Base-by-base conservation (phyloP, 257 asterid species). In the Handroanthus guayacan region DNA sequence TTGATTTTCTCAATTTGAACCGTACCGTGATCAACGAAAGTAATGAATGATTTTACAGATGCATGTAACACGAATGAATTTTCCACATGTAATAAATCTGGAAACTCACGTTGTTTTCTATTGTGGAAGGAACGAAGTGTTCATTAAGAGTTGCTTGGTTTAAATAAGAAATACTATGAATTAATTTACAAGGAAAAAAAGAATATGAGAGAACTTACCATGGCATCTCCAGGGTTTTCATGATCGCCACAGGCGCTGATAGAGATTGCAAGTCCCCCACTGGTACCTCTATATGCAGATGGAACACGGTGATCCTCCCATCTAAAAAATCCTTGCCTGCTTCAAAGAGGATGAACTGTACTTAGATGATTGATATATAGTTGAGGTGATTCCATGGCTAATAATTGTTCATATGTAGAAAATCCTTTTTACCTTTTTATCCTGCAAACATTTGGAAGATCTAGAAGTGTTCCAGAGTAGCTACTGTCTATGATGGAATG, bases 191-290 rank as follows among this genome's bases (percentile, higher is more conserved):
- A n/a, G n/a, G n/a, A n/a, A n/a, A n/a, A n/a, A n/a, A n/a, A n/a
- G n/a, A n/a, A n/a, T n/a, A n/a, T n/a, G n/a, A n/a, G 52, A 56
- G 11, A 57, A 78, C 83, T 44, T 78, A 91, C 98, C 77, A 92
- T 86, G 17, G 97, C 86, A 78, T 90, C 96, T 80, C 88, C 96
- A 43, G 97, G 82, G 82, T 80, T 90, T 76, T 94, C 92, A 87
- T 90, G 83, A 77, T 94, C 98, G 50, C 89, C 97, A 39, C 98
- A 94, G 64, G 97, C 97, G 71, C 97, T 89, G 70, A 94, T 84
- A 71, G 87, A 87, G 86, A 91, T 79, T 17, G 98, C 98, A 45
- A 31, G 58, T 9, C 97, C 98, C 6, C 98, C 98, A 9, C 75
- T 84, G 34, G 97, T 87, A 31, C 97, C 98, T 81, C 66, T 87